phyloP scores from a whole-genome alignment of 345 rosid species.

The Gossypium rotundifolium region DNA sequence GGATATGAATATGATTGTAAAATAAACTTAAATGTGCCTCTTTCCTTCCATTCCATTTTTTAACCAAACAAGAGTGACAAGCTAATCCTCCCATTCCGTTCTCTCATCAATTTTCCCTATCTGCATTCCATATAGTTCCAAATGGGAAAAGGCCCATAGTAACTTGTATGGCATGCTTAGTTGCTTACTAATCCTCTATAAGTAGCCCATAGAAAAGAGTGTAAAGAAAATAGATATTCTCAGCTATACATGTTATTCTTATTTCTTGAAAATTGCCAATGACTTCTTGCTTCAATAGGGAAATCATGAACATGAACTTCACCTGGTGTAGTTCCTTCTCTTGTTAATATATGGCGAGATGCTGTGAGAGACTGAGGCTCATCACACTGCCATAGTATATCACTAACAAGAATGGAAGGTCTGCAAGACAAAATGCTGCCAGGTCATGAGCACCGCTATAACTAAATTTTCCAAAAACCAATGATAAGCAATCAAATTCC shows the following conservation, averaged over 20 bases:
- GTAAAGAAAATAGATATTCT: not conserved
- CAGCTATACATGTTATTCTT: not conserved
- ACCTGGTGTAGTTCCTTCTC: conserved; percentile 48
- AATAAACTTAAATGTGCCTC: not conserved
- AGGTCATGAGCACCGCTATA: not conserved
- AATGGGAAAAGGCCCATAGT: not conserved
- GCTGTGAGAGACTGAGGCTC: conserved; percentile 31
- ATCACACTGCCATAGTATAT: conserved; percentile 45
- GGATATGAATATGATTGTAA: not conserved
- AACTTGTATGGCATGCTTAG: not conserved
- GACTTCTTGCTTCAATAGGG: not conserved
- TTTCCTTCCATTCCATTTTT: not conserved
- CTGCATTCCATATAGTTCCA: not conserved
- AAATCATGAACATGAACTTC: conserved; percentile 4
- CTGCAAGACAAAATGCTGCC: conserved; percentile 30
- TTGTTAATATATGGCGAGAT: conserved; percentile 43
- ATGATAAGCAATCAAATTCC: conserved; percentile 7
- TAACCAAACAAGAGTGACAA: not conserved
- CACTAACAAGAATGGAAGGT: conserved; percentile 71
- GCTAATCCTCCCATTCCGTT: not conserved
- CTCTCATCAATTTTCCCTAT: not conserved
- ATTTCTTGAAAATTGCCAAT: not conserved
- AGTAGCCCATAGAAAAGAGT: not conserved
- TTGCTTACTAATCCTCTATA: not conserved
- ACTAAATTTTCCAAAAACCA: not conserved